Evolutionary conservation across 345 rosid species (phyloP), one percentile per base, ranked within the genome.

Genomic region (Salix arbutifolia): DNA sequence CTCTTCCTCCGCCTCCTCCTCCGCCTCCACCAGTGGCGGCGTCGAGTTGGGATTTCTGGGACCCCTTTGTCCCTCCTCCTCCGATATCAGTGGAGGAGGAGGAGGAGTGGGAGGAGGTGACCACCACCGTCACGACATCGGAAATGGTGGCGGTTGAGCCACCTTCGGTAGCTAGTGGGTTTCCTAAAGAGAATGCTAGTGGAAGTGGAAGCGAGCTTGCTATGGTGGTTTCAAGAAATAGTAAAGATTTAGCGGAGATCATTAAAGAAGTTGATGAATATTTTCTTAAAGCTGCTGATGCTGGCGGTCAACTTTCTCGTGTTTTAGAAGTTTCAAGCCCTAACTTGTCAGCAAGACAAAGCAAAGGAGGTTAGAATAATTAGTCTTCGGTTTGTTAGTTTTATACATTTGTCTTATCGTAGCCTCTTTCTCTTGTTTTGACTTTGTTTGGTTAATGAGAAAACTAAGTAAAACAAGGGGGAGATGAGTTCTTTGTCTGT

Each of bases 11-110:
- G 46, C 92, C 60, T 78, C 87, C 75, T 76, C 96, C 80, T 74
- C 97, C 98, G 2, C 97, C 97, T 0, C 97, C 99, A 1, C 96
- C 96, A 0, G 87, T 86, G 3, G 77, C 82, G 28, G 83, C 92
- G 1, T 90, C 94, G 6, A 84, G 90, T 69, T 95, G 99, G 99
- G 99, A 95, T 77, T 91, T 91, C 76, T 94, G 97, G 99, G 94
- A 93, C 80, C 98, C 99, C 4, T 95, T 93, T 74, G 81, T 79
- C 25, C 95, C 90, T 21, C 71, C 75, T 2, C 80, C 87, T 1
- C 65, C 77, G 1, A 84, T 92, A 58, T 74, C 87, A 73, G 81
- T 90, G 37, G 84, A 80, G 26, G 82, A 89, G 2, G 97, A 89
- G 84, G 96, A 89, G 69, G 97, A 89, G 37, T 93, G 94, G 98